Evolutionary conservation across 192 early-diverging fungal species (phyloP), one percentile per base, ranked within the genome.

Genomic region (Phycomyces blakesleeanus): DNA sequence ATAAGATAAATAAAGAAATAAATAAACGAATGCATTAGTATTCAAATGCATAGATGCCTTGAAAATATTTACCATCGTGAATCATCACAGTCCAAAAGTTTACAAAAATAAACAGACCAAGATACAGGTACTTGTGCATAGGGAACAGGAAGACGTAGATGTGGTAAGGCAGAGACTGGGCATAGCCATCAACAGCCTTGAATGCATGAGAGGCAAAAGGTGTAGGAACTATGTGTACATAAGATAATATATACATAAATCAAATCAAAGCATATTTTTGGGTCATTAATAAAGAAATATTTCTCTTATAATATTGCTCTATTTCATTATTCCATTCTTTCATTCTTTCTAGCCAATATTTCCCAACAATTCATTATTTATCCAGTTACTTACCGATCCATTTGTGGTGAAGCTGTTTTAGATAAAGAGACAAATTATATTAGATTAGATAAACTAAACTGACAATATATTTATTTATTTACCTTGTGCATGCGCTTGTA

Each of bases 41-140:
- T n/a, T n/a, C n/a, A n/a, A n/a, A n/a, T n/a, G n/a, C n/a, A n/a
- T n/a, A n/a, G n/a, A n/a, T n/a, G n/a, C n/a, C n/a, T n/a, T n/a
- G n/a, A n/a, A n/a, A n/a, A n/a, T n/a, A 29, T 66, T 76, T 74
- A 87, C 85, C 93, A 70, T 99, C 97, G 74, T 99, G 97, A 76
- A 99, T 99, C 82, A 92, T 81, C 21, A 99, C 89, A 20, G 94
- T 96, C 97, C 97, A 99, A 39, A 94, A 66, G 63, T 96, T 94
- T 52, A 99, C 92, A 71, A 92, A 81, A 4, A 85, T 76, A 71
- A 99, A 99, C 62, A 90, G 73, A 15, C 63, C 71, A 39, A 99
- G 61, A 72, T 99, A 99, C n/a, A 93, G 76, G 57, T 83, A 92
- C 73, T 92, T 89, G 71, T 96, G 86, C 81, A 99, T 89, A 1